phyloP scores from a whole-genome alignment of 2,329 filamentous ascomycete species.

The Aspergillus pseudoviridinutans region DNA sequence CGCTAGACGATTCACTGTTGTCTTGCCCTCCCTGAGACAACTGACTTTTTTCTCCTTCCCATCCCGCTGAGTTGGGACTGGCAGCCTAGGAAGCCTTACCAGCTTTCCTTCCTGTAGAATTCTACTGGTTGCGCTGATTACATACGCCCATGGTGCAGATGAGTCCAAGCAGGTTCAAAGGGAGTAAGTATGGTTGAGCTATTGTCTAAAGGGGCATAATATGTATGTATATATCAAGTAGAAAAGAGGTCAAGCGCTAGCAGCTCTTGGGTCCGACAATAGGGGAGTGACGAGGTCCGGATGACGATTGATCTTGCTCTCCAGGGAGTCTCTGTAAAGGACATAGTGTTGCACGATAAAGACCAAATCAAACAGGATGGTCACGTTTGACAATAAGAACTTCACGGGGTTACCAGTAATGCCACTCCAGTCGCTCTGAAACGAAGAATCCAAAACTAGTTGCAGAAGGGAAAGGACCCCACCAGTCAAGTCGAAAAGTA shows the following conservation, averaged over 20 bases:
- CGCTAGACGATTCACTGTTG: neutral
- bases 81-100: neutral
- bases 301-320: constrained; percentile 15
- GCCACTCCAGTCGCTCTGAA: constrained; percentile 84
- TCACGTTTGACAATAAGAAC: constrained; percentile 78
- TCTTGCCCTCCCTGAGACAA: neutral
- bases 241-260: constrained; percentile 1
- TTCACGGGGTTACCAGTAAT: constrained; percentile 90
- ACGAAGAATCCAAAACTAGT: constrained; percentile 76
- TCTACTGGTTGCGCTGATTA: neutral
- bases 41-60: neutral
- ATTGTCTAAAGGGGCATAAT: neutral
- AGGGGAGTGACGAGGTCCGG: constrained; percentile 27
- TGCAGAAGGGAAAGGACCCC: constrained; percentile 79
- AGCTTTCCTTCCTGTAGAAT: neutral
- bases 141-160: neutral
- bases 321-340: constrained; percentile 54
- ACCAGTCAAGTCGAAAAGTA: constrained; percentile 77
- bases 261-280: constrained; percentile 16
- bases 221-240: neutral
- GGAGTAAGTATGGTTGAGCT: neutral
- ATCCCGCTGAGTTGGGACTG: neutral
- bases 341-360: constrained; percentile 89
- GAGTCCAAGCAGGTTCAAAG: neutral
- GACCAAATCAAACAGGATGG: constrained; percentile 77